Evolutionary conservation across 2,329 filamentous ascomycete genomes (phyloP), one percentile per base, ranked within the genome.

Genomic region (Phyllosticta citriasiana): DNA sequence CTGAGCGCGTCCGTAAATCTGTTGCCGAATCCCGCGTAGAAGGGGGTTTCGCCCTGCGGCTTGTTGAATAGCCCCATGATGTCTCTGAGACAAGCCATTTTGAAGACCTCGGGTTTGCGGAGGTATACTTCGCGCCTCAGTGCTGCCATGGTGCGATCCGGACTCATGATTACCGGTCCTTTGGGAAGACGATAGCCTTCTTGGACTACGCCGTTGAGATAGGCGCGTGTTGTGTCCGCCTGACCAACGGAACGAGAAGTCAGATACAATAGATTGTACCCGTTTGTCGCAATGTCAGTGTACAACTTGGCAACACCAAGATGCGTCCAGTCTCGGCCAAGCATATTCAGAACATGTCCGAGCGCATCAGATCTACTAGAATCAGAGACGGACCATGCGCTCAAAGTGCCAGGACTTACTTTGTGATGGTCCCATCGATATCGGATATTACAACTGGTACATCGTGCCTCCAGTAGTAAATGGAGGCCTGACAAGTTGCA

Each of bases 231-330:
- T 0, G 80, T 91, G 74, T 99, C 94, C 16, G 94, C 89, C 74
- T 95, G 92, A 0, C 94, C 95, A 54, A 97, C 92, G 14, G 90
- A 94, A 57, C 94, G 87, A 72, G 89, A 95, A 0, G 94, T 99
- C 54, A 99, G 82, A 72, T 99, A 99, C 83, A 99, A 91, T 71
- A 99, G 95, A 73, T 99, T 97, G 80, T 97, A 99, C 6, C 94
- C 94, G 69, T 99, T 99, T 68, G 88, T 86, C 0, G 87, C 86
- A 67, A 99, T 99, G 67, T 99, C 95, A 56, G 89, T 94, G 76
- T 97, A 99, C 8, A 99, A 82, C 77, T 99, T 99, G 24, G 94
- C 95, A 25, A 99, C 93, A 47, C 94, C 94, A 16, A 91, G 84
- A 73, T 99, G 94, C 2, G 94, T 99, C 94, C 94, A 99, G 74